phyloP scores from a whole-genome alignment of 805 yeast species.

The Nakazawaea ambrosiae region DNA sequence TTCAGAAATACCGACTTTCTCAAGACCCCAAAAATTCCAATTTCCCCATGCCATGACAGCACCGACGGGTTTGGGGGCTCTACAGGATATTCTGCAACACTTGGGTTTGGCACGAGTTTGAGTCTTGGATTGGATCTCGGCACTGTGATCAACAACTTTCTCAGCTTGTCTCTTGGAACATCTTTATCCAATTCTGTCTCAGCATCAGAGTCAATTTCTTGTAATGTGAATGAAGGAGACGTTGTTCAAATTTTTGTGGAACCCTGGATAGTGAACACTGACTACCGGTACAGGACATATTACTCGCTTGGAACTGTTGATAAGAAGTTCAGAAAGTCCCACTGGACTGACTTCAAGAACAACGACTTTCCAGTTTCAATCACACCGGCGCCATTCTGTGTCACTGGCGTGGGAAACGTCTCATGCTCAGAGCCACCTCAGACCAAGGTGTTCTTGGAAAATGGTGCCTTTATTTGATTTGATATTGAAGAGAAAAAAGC shows the following conservation, averaged over 20 bases:
- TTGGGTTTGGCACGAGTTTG: background rate
- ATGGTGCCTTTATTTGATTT: slow-evolving; percentile 5
- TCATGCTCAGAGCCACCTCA: slow-evolving; percentile 1
- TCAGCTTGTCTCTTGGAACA: background rate
- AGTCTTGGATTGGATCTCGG: slow-evolving; percentile 1
- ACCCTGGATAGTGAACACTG: slow-evolving; percentile 9
- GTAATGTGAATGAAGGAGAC: slow-evolving; percentile 7
- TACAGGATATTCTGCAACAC: slow-evolving; percentile 3
- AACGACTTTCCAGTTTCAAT: slow-evolving; percentile 4
- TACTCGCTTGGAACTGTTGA: background rate
- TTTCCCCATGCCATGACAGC: slow-evolving; percentile 10
- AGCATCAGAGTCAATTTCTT: slow-evolving; percentile 5
- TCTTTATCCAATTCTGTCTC: slow-evolving; percentile 1
- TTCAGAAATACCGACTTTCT: background rate
- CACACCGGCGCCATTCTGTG: slow-evolving; percentile 9
- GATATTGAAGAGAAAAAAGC: background rate
- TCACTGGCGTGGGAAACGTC: slow-evolving; percentile 1
- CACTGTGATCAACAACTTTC: background rate
- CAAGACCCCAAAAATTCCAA: slow-evolving; percentile 5
- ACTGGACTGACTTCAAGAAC: background rate
- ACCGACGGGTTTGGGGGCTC: slow-evolving; percentile 11
- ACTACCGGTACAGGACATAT: slow-evolving; percentile 4
- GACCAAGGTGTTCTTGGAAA: slow-evolving; percentile 1
- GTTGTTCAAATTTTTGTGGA: slow-evolving; percentile 10
- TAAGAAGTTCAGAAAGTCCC: background rate